These are phyloP conservation scores for Euphrasia confusa DNA, from an alignment of 257 asterid species.

Conservation along the genomic window DNA sequence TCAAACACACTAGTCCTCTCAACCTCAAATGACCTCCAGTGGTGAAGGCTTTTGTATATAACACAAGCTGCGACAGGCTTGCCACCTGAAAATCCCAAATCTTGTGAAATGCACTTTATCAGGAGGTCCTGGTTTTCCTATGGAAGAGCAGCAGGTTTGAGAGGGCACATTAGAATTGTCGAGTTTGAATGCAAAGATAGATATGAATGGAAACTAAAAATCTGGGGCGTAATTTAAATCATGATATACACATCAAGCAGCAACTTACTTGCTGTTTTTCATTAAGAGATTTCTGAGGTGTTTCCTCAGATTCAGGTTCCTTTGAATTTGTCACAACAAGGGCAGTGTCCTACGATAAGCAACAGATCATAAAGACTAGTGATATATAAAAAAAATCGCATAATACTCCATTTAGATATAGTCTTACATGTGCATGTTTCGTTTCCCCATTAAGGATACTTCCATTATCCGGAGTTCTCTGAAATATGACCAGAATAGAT, in stretches of 20 bases:
- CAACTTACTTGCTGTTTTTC: constrained; percentile 84
- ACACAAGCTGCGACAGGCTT: constrained; percentile 95
- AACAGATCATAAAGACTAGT: constrained; percentile 25
- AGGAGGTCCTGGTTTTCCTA: constrained; percentile 98
- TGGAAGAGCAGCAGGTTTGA: constrained; percentile 25
- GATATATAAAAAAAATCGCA: constrained; percentile 16
- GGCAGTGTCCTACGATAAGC: constrained; percentile 51
- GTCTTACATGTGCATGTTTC: constrained; percentile 53
- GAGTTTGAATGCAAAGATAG: constrained; percentile 12
- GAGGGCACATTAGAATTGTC: neutral
- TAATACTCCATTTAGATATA: constrained; percentile 1
- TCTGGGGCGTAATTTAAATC: neutral
- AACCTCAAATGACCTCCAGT: constrained; percentile 98
- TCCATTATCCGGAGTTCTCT: constrained; percentile 86
- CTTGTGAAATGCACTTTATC: constrained; percentile 88
- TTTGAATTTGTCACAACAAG: constrained; percentile 51
- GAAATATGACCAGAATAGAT: constrained; percentile 33
- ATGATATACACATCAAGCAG: constrained; percentile 17
- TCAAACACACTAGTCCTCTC: constrained; percentile 96
- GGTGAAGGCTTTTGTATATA: constrained; percentile 93
- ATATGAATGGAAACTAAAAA: constrained; percentile 10
- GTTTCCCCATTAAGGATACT: constrained; percentile 59
- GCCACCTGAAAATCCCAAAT: constrained; percentile 91
- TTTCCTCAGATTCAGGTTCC: constrained; percentile 88
- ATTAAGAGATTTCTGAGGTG: constrained; percentile 82